Base-by-base conservation (phyloP, 345 rosid species). In the Brassica rapa region DNA sequence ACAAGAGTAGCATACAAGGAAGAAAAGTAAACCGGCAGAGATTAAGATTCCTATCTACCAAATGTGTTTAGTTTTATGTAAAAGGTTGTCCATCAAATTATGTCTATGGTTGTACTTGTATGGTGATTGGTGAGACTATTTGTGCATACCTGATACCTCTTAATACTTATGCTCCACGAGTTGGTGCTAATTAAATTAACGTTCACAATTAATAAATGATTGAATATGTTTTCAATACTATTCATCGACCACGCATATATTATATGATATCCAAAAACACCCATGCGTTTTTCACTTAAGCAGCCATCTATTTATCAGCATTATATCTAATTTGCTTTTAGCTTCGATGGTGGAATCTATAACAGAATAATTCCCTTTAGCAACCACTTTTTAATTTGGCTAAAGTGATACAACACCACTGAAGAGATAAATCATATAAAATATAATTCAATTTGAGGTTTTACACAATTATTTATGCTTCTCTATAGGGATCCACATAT, bases 321-420 rank as follows among this genome's bases (percentile, higher is more conserved):
- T 24, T 56, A 70, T 53, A 63, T 71, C 16, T 70, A 41, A 15
- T 70, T 65, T 65, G 53, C 67, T 65, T 64, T 56, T 65, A 65
- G 60, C 53, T 71, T 30, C 12, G 76, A 10, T 78, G 67, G 62
- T 78, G 81, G 81, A 71, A 65, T 78, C 68, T 65, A 66, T 41
- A 66, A 65, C 73, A 41, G 72, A 73, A 73, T 73, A 61, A 60
- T 68, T 33, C 65, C 35, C 59, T 49, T 46, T 46, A 35, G 30
- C 35, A 33, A 60, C 55, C 56, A 79, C 57, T 24, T 79, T 66
- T 67, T 1, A 0, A 59, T 59, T 23, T 71, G 16, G 60, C 4
- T 53, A 15, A 71, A 55, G 62, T 51, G 77, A 55, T 29, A 39
- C 56, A 16, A 65, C 19, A 39, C 66, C 60, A 64, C 49, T 25